These are phyloP conservation scores for Fusarium beomiforme DNA, from an alignment of 2,329 filamentous ascomycete genomes.

Conservation along the genomic window DNA sequence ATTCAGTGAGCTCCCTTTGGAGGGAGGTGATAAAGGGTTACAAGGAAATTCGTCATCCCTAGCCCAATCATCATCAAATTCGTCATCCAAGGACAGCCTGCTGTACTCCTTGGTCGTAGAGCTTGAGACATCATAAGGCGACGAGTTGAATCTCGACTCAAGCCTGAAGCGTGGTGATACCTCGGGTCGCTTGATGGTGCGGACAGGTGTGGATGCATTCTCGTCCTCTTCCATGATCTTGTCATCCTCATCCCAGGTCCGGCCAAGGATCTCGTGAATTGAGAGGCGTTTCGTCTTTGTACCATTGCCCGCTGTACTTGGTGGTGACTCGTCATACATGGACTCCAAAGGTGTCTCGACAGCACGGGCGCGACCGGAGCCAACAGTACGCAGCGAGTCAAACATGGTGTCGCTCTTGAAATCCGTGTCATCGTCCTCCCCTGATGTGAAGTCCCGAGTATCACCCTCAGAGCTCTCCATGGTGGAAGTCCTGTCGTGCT, in stretches of 20 bases:
- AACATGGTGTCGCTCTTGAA: constrained; percentile 81
- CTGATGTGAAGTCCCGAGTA: constrained; percentile 69
- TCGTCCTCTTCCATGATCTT: constrained; percentile 73
- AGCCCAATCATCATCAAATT: constrained; percentile 72
- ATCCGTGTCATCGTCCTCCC: constrained; percentile 82
- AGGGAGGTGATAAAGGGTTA: constrained; percentile 68
- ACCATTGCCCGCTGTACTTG: constrained; percentile 64
- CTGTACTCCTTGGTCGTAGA: constrained; percentile 54
- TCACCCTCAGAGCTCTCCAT: constrained; percentile 77
- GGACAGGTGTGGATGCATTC: constrained; percentile 61
- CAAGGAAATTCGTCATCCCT: constrained; percentile 62
- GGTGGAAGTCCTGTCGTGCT: constrained; percentile 61
- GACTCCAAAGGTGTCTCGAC: constrained; percentile 79
- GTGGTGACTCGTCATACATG: constrained; percentile 83
- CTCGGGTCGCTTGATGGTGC: constrained; percentile 48
- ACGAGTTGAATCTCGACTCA: constrained; percentile 45
- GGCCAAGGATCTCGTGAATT: constrained; percentile 67
- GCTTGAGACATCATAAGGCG: constrained; percentile 47
- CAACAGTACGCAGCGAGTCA: constrained; percentile 78
- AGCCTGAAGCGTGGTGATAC: constrained; percentile 44
- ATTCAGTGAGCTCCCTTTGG: constrained; percentile 61
- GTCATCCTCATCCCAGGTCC: constrained; percentile 63
- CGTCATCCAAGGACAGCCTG: constrained; percentile 67
- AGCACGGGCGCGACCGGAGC: constrained; percentile 72
- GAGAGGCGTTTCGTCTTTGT: constrained; percentile 65